Evolutionary conservation across 2,329 filamentous ascomycete species (phyloP), one percentile per base, ranked within the genome.

Genomic region (Diaporthe caulivora): DNA sequence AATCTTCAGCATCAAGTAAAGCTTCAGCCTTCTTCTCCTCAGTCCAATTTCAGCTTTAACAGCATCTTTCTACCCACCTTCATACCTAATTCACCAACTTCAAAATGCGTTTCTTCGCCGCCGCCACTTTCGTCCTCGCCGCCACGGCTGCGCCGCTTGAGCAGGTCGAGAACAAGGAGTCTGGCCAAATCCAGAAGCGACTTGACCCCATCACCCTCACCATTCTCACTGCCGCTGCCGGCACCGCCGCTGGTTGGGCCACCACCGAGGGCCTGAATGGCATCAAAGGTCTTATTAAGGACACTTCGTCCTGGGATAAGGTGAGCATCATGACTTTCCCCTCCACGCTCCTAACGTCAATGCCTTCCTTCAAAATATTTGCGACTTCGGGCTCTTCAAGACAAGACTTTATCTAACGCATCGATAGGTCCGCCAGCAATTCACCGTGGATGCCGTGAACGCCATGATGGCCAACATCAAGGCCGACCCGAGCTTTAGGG

Each of bases 91-190:
- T 44, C 40, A 7, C 40, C 51, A 53, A 29, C 51, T 53, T 53
- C 51, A 51, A 37, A 6, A 57, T 57, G 54, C 54, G 54, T 57
- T 57, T 57, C 54, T 57, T 57, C 54, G 15, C 31, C 21, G 31
- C 54, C 21, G 29, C 54, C 54, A 37, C 54, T 11, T 37, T 57
- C 21, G 21, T 29, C 31, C 54, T 57, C 6, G 31, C 54, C 24
- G 47, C 47, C n/a, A 51, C 47, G 21, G 47, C 42, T 47, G 42
- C 42, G 42, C 42, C 42, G 42, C 42, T 47, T 47, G 42, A 47
- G 42, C 13, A 47, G 4, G 13, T 9, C 42, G 42, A 21, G 18
- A 47, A 47, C 42, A 3, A 47, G 42, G 17, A 47, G 24, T 53
- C 51, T 13, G 10, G 51, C 11, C 24, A 53, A 11, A 11, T 29